phyloP scores from a whole-genome alignment of 1,139 yeast species.

The Pichia inconspicua region DNA sequence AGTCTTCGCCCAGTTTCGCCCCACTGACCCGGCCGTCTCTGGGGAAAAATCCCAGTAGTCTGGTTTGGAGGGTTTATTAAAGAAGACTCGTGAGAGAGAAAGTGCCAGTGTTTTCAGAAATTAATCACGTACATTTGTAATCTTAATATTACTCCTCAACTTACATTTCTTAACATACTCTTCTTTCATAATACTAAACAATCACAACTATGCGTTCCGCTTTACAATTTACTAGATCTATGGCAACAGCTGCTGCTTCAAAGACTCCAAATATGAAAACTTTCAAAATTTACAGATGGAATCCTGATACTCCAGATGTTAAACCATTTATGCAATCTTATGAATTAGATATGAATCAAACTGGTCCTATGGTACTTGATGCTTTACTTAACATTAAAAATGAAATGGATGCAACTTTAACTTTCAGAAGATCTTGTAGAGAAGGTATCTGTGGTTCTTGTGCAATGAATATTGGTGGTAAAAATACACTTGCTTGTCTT shows the following conservation, averaged over 20 bases:
- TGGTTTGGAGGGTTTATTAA: no score
- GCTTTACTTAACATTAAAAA: conserved; percentile 91
- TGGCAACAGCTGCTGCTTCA: conserved; percentile 27
- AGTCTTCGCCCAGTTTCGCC: no score
- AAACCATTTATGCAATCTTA: conserved; percentile 84
- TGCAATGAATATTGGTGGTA: conserved; percentile 99
- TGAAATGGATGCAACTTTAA: conserved; percentile 91
- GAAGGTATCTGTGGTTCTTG: conserved; percentile 99
- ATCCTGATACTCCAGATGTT: conserved; percentile 91
- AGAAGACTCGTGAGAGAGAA: no score
- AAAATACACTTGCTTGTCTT: conserved; percentile 92
- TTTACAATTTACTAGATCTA: conserved; percentile 17
- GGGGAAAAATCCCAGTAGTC: no score
- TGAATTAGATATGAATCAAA: conserved; percentile 75
- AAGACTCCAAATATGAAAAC: conserved; percentile 56
- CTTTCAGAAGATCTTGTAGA: conserved; percentile 97
- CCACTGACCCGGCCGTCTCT: background rate
- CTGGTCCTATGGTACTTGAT: conserved; percentile 98
- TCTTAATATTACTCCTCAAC: background rate
- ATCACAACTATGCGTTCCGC: background rate
- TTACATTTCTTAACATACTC: background rate
- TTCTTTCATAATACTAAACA: background rate
- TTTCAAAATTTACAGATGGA: conserved; percentile 95
- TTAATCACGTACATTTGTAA: background rate
- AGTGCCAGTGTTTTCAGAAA: no score